These are phyloP conservation scores for Lycium barbarum DNA, from an alignment of 257 asterid genomes.

Conservation along the genomic window DNA sequence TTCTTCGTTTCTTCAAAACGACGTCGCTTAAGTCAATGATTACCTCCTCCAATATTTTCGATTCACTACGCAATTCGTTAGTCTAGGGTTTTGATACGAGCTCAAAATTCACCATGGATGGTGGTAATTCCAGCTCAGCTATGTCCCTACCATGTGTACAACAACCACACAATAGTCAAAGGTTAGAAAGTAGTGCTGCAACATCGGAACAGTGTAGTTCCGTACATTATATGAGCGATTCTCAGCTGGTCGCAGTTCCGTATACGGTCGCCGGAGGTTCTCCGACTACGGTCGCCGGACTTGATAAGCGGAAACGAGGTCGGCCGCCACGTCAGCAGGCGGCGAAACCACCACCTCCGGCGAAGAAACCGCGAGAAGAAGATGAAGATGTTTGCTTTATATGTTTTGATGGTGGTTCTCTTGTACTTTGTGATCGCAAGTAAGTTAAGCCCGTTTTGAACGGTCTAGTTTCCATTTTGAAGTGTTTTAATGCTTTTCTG, in stretches of 20 bases:
- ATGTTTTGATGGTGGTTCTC: slow-evolving; percentile 94
- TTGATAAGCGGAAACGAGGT: slow-evolving; percentile 70
- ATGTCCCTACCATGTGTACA: slow-evolving; percentile 24
- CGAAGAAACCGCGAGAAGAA: slow-evolving; percentile 47
- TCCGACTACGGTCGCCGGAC: slow-evolving; percentile 37
- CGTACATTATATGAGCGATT: slow-evolving; percentile 33
- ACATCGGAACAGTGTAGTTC: slow-evolving; percentile 38
- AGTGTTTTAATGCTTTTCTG: slow-evolving; percentile 16
- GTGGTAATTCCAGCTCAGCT: slow-evolving; percentile 35
- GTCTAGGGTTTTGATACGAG: slow-evolving; percentile 39
- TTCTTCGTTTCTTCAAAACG: slow-evolving; percentile 22
- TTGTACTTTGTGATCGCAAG: slow-evolving; percentile 96
- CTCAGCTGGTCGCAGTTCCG: slow-evolving; percentile 41
- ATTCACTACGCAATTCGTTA: slow-evolving; percentile 11
- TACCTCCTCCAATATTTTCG: slow-evolving; percentile 18
- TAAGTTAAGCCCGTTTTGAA: slow-evolving; percentile 45
- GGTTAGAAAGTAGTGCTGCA: slow-evolving; percentile 45
- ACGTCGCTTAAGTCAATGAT: slow-evolving; percentile 40
- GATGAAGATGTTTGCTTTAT: slow-evolving; percentile 96
- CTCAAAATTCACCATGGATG: slow-evolving; percentile 36
- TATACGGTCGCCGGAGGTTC: slow-evolving; percentile 36
- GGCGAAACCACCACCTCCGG: slow-evolving; percentile 52
- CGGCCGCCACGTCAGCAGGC: slow-evolving; percentile 64
- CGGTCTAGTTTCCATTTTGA: background rate
- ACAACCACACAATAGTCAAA: slow-evolving; percentile 65